Base-by-base conservation (phyloP, 2,329 filamentous ascomycete genomes). In the Hirsutella thompsonii region DNA sequence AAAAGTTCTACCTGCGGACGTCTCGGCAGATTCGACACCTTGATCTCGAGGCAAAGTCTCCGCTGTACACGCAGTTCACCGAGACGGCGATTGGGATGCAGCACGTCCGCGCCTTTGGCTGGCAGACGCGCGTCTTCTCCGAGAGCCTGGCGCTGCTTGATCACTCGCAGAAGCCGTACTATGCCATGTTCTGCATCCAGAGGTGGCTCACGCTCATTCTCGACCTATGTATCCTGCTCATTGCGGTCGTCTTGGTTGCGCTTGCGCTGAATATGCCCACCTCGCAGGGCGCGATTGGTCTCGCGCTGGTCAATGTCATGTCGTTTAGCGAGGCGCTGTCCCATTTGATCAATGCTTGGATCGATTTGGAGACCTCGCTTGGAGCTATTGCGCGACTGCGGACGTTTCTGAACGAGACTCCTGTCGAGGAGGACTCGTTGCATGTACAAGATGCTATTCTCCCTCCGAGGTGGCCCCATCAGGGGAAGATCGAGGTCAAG, bases 1-100 rank as follows among this genome's bases (percentile, higher is more conserved):
- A 56, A 20, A 45, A 45, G 3, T 47, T 45, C 35, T 51, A 51
- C 28, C 60, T 78, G 2, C 61, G 67, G 5, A 76, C 72, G 1
- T 75, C 72, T 0, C 63, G 72, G 0, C 74, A 76, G 47, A 55
- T 78, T 3, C 66, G 72, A 28, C 60, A 69, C 14, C 52, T 77
- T 19, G 73, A 76, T 37, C 58, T 77, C 1, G 70, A 77, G 46
- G 63, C 70, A 1, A 68, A 68, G 36, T 62, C 70, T 0, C 67
- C 64, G 0, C 56, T 76, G 0, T 68, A 54, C 20, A 58, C 57
- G 0, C 56, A 49, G 30, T 58, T 67, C 16, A 42, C 66, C 3
- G 63, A 68, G 43, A 58, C 59, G 1, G 53, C 21, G 20, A 41
- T 51, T 37, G 47, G 53, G 3, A n/a, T 55, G 3, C 46, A 48